Evolutionary conservation across 306 rosid species (phyloP).

Genomic region (Arachis hypogaea): DNA sequence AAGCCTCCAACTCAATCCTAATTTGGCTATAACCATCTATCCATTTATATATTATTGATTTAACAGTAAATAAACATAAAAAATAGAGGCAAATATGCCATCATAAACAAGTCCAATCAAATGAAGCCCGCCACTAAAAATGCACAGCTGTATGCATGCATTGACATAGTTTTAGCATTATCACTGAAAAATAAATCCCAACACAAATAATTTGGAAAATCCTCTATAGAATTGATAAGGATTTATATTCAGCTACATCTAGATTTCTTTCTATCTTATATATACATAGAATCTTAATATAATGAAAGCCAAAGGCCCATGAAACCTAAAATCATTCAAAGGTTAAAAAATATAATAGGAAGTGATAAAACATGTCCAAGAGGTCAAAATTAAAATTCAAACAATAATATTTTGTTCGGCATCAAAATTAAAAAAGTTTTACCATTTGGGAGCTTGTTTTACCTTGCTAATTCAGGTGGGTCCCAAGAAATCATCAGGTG

Average conservation of each 20-base stretch:
- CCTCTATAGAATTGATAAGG: not conserved
- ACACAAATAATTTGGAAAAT: slow-evolving; percentile 7
- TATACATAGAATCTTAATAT: not conserved
- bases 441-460: slow-evolving; percentile 35
- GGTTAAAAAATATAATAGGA: slow-evolving; percentile 4
- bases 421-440: slow-evolving; percentile 30
- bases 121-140: slow-evolving; percentile 18
- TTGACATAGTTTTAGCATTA: not conserved
- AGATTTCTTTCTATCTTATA: slow-evolving; percentile 14
- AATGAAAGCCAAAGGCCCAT: slow-evolving; percentile 14
- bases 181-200: slow-evolving; percentile 4
- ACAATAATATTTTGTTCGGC: slow-evolving; percentile 28
- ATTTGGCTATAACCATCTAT: slow-evolving; percentile 22
- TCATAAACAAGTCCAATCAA: slow-evolving; percentile 9
- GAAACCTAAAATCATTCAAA: slow-evolving; percentile 12
- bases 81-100: slow-evolving; percentile 15
- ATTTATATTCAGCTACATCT: not conserved
- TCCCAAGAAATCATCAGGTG: slow-evolving; percentile 63
- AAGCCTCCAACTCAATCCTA: slow-evolving; percentile 9
- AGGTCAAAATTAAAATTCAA: slow-evolving; percentile 26
- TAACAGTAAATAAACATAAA: slow-evolving; percentile 20
- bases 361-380: slow-evolving; percentile 9
- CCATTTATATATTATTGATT: slow-evolving; percentile 26
- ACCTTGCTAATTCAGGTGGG: slow-evolving; percentile 94
- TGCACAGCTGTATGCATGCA: slow-evolving; percentile 1